These are phyloP conservation scores for Jaminaea rosea DNA, from an alignment of 1,284 basidiomycete genomes.

Conservation along the genomic window DNA sequence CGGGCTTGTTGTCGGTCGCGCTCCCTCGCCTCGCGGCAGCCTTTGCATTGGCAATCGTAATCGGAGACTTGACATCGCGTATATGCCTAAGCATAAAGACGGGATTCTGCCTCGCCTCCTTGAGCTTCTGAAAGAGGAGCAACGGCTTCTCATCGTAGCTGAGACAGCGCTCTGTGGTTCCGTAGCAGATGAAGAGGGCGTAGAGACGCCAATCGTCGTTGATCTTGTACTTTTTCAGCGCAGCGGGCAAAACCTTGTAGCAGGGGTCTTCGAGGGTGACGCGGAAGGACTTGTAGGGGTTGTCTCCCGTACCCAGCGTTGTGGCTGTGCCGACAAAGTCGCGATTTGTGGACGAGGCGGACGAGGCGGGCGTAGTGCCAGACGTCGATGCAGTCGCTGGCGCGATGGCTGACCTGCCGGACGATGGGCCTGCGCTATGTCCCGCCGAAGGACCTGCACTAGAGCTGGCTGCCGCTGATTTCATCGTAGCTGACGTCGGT, in stretches of 20 bases:
- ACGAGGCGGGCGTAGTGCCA: neutral
- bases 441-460: no score
- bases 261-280: slow-evolving; percentile 86
- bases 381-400: neutral
- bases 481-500: slow-evolving; percentile 3
- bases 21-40: slow-evolving; percentile 17
- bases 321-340: neutral
- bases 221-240: slow-evolving; percentile 97
- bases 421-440: no score
- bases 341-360: neutral
- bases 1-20: neutral
- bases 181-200: slow-evolving; percentile 98
- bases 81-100: slow-evolving; percentile 99
- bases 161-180: slow-evolving; percentile 79
- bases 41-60: slow-evolving; percentile 40
- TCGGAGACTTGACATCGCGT: slow-evolving; percentile 89
- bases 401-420: slow-evolving; percentile 16
- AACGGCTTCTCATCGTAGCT: slow-evolving; percentile 97
- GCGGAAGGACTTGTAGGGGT: slow-evolving; percentile 48
- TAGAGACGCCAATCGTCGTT: slow-evolving; percentile 98
- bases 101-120: slow-evolving; percentile 91
- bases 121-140: slow-evolving; percentile 89
- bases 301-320: slow-evolving; percentile 13
- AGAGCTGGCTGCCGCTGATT: slow-evolving; percentile 3
- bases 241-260: slow-evolving; percentile 93